A percentile compares a stretch with the other conserved stretches of the same genome.
These are phyloP conservation scores for Zalerion maritima DNA, from an alignment of 495 filamentous ascomycete genomes.

Conservation along the genomic window DNA sequence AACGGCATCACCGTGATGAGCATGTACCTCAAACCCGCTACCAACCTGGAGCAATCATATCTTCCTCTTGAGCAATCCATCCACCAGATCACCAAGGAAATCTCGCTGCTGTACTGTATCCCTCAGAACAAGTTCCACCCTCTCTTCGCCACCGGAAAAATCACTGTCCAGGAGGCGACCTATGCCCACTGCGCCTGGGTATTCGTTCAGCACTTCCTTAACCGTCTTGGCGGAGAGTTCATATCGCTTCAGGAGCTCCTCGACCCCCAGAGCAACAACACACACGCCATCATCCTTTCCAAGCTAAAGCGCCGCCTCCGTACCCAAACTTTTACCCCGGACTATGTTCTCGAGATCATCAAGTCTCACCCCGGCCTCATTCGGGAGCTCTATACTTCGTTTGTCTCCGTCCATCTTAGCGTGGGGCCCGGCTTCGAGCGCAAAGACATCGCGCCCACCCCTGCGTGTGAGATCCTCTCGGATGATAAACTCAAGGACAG, in stretches of 20 bases:
- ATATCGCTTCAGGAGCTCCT: constrained; percentile 69
- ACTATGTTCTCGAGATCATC: constrained; percentile 96
- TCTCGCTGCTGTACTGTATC: constrained; percentile 92
- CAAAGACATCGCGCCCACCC: constrained; percentile 50
- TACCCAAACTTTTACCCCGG: constrained; percentile 92
- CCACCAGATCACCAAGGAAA: constrained; percentile 97
- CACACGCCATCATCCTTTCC: constrained; percentile 78
- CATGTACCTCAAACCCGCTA: constrained; percentile 68
- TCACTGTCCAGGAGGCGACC: constrained; percentile 92
- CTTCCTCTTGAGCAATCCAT: constrained; percentile 75
- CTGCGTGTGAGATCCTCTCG: constrained; percentile 59
- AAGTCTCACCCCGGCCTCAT: constrained; percentile 78
- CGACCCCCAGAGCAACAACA: constrained; percentile 57
- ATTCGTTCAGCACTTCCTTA: constrained; percentile 93
- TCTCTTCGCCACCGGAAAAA: constrained; percentile 72
- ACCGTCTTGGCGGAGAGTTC: constrained; percentile 87
- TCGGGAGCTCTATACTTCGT: constrained; percentile 76
- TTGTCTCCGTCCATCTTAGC: constrained; percentile 81
- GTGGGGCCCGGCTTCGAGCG: constrained; percentile 65
- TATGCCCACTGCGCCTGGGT: constrained; percentile 97
- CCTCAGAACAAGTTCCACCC: constrained; percentile 89
- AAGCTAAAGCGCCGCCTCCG: constrained; percentile 93
- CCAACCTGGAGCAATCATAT: constrained; percentile 32
- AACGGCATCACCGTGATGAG: constrained; percentile 96
- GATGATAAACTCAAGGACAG: constrained; percentile 63